These are phyloP conservation scores for Coniochaeta pulveracea DNA, from an alignment of 2,329 filamentous ascomycete species.

Conservation along the genomic window DNA sequence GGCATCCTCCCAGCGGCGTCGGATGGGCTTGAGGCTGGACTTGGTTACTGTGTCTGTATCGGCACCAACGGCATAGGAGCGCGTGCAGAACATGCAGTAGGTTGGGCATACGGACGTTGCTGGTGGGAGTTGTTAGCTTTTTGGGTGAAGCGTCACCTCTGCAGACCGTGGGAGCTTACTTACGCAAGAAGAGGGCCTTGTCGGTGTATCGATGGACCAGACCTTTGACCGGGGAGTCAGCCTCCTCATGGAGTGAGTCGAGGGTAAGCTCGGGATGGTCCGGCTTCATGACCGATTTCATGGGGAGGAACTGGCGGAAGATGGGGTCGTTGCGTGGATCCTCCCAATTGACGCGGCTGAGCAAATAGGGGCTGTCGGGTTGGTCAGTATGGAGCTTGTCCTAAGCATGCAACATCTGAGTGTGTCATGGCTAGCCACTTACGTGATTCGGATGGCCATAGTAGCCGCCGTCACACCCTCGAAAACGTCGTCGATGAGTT, in stretches of 20 bases:
- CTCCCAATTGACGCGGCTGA: constrained; percentile 47
- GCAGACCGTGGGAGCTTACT: constrained; percentile 12
- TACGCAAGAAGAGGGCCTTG: constrained; percentile 50
- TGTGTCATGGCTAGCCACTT: no score
- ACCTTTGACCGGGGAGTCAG: constrained; percentile 42
- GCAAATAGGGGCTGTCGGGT: constrained; percentile 37
- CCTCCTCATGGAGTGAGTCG: constrained; percentile 47
- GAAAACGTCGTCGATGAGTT: constrained; percentile 42
- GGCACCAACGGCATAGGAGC: constrained; percentile 45
- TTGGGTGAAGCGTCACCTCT: no score
- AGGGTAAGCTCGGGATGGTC: constrained; percentile 43
- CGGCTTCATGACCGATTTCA: constrained; percentile 36
- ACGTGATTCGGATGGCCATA: constrained; percentile 50
- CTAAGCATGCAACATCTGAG: no score
- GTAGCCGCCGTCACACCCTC: constrained; percentile 40
- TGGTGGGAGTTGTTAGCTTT: constrained; percentile 14
- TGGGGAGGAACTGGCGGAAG: constrained; percentile 47
- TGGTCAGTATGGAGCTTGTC: no score
- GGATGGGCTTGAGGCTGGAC: constrained; percentile 24
- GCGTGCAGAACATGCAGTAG: constrained; percentile 52
- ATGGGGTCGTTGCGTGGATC: constrained; percentile 48
- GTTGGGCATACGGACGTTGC: constrained; percentile 50
- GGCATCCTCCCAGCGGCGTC: constrained; percentile 39
- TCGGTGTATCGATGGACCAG: constrained; percentile 54
- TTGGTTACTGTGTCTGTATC: constrained; percentile 41